Conservation (phyloP, 257 asterid species). For the Salvia hispanica region DNA sequence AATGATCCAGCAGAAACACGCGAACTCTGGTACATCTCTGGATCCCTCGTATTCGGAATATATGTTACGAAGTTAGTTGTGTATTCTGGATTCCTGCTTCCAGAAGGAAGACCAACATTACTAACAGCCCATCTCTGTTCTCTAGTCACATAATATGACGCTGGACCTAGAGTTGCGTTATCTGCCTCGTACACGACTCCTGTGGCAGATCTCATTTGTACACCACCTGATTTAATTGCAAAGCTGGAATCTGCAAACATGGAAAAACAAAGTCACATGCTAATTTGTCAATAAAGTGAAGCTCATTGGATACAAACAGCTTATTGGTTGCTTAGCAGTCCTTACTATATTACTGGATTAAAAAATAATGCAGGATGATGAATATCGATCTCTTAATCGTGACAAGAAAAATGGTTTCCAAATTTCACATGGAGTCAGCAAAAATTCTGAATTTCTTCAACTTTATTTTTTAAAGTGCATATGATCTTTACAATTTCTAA, state of each 20-base stretch:
- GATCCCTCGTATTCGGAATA: conserved; percentile 55
- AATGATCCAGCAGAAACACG: conserved; percentile 78
- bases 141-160: conserved; percentile 50
- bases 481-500: too few relatives aligned
- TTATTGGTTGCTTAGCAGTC: not conserved
- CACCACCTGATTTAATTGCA: conserved; percentile 78
- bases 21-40: conserved; percentile 60
- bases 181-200: conserved; percentile 54
- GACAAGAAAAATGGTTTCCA: not conserved
- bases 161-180: conserved; percentile 63
- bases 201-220: conserved; percentile 41
- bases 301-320: not conserved
- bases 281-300: not conserved
- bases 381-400: not conserved
- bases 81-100: conserved; percentile 42
- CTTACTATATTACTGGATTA: too few relatives aligned
- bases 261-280: not conserved
- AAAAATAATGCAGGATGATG: too few relatives aligned
- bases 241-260: conserved; percentile 59
- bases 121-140: conserved; percentile 78
- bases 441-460: not conserved
- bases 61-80: conserved; percentile 28
- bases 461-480: not conserved
- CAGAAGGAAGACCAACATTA: conserved; percentile 68
- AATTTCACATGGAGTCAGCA: not conserved